phyloP scores from a whole-genome alignment of 352 stramenopile genomes.

The Saprolegnia diclina region DNA sequence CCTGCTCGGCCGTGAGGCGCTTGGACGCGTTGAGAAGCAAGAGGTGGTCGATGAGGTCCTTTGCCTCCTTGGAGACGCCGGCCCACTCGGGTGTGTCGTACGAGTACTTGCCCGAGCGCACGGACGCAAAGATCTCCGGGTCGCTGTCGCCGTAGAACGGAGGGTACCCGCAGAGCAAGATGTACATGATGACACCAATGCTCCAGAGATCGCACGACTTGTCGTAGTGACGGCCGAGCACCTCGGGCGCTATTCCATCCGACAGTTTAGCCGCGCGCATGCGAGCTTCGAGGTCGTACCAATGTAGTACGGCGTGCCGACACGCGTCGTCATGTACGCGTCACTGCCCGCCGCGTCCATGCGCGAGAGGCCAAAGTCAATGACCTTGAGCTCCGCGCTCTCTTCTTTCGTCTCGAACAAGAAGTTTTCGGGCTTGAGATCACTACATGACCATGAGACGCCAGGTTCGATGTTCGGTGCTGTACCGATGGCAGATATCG shows the following conservation, averaged over 20 bases:
- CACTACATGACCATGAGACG: constrained; percentile 30
- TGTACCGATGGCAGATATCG: constrained; percentile 91
- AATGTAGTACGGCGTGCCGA: constrained; percentile 96
- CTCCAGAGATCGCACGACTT: constrained; percentile 96
- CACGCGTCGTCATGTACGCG: constrained; percentile 90
- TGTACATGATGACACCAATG: constrained; percentile 95
- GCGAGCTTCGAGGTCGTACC: constrained; percentile 1
- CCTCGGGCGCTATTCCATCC: constrained; percentile 73
- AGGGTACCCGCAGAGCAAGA: constrained; percentile 93
- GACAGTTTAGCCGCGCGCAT: neutral
- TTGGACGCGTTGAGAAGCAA: constrained; percentile 89
- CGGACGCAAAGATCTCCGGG: constrained; percentile 82
- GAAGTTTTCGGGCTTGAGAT: constrained; percentile 98
- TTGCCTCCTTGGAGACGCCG: constrained; percentile 80
- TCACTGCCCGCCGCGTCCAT: constrained; percentile 71
- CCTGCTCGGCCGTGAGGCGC: constrained; percentile 84
- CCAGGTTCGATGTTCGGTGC: neutral
- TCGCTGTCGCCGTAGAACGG: constrained; percentile 96
- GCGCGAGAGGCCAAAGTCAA: constrained; percentile 96
- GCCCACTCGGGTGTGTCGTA: constrained; percentile 84
- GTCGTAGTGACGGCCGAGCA: constrained; percentile 92
- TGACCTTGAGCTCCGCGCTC: constrained; percentile 95
- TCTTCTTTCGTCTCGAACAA: constrained; percentile 89
- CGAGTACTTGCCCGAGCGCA: constrained; percentile 72
- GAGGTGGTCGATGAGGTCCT: constrained; percentile 93